Conservation (phyloP, 129 eudicot genomes). For the Artemisia tridentata region DNA sequence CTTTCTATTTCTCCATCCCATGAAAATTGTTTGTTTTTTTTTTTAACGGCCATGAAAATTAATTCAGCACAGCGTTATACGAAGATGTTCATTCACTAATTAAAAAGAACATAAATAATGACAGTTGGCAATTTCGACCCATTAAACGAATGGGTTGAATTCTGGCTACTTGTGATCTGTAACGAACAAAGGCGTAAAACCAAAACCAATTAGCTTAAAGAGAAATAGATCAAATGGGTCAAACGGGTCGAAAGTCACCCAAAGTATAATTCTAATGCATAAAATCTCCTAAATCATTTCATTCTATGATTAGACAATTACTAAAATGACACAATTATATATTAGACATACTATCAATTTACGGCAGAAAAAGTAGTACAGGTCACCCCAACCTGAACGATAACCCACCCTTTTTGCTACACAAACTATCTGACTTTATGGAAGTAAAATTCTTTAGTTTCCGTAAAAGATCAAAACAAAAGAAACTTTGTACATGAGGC, state of each 20-base stretch:
- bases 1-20: constrained; percentile 7
- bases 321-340: background rate
- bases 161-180: background rate
- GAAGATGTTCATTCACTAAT: background rate
- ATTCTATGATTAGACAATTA: background rate
- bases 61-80: background rate
- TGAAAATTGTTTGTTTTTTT: background rate
- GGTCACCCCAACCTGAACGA: background rate
- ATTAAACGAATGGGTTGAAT: background rate
- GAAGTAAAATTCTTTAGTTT: background rate
- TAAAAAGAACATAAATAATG: constrained; percentile 5
- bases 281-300: background rate
- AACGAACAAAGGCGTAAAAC: background rate
- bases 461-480: background rate
- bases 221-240: background rate
- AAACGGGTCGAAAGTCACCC: background rate
- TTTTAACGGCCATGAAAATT: background rate
- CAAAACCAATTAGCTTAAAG: background rate
- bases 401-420: constrained; percentile 1
- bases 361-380: no score
- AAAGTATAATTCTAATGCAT: constrained; percentile 4
- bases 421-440: background rate
- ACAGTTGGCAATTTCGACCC: constrained; percentile 2
- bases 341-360: background rate
- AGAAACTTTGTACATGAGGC: background rate